These are phyloP conservation scores for Pyracantha coccinea DNA, from an alignment of 331 rosid species.

Conservation along the genomic window DNA sequence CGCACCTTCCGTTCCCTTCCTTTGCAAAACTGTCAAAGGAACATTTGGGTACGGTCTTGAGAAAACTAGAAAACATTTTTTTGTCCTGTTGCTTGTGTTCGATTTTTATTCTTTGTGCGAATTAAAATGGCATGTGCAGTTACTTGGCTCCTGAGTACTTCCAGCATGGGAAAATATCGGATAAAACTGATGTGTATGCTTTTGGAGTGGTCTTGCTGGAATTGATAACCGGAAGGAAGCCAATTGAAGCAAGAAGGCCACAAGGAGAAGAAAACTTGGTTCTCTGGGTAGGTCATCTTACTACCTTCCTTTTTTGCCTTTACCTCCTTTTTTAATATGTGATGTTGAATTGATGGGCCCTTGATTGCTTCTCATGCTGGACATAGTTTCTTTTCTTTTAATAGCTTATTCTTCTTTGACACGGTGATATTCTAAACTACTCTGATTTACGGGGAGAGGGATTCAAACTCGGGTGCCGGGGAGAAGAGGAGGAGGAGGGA, in stretches of 20 bases:
- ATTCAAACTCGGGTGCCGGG: not conserved
- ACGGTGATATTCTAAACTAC: not conserved
- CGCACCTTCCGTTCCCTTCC: constrained; percentile 95
- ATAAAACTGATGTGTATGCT: constrained; percentile 91
- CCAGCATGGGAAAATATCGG: constrained; percentile 94
- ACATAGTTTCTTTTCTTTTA: not conserved
- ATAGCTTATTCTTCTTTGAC: not conserved
- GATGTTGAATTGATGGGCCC: constrained; percentile 2
- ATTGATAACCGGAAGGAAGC: constrained; percentile 85
- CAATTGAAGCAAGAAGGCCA: constrained; percentile 68
- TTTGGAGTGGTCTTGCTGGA: constrained; percentile 89
- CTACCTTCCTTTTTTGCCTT: constrained; percentile 1
- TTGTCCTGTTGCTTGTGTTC: not conserved
- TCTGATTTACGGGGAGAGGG: not conserved
- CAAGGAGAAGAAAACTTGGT: constrained; percentile 89
- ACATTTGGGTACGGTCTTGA: constrained; percentile 78
- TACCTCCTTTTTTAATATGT: constrained; percentile 3
- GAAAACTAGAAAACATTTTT: not conserved
- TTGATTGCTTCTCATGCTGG: not conserved
- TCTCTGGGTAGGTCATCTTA: constrained; percentile 65
- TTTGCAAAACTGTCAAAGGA: constrained; percentile 96
- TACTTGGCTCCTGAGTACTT: constrained; percentile 98
- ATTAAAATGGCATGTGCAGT: constrained; percentile 26
- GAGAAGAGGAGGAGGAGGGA: too few relatives aligned
- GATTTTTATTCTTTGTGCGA: not conserved